Conservation (phyloP, 208 protist genomes). For the Baffinella frigidus region DNA sequence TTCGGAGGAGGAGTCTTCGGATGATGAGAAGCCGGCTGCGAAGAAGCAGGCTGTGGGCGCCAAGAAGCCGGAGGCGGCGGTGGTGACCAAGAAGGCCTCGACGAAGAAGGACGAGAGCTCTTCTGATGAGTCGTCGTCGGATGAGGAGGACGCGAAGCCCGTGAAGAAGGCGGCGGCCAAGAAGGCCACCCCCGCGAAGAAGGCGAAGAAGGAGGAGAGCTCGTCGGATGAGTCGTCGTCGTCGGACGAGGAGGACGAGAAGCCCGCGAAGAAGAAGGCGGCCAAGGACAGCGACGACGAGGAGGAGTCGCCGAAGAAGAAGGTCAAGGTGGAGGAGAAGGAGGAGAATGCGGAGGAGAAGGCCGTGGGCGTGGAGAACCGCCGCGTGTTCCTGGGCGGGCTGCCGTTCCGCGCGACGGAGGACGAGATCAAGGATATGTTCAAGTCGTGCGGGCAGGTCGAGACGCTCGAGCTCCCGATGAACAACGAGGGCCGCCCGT, state of each 20-base stretch:
- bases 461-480: constrained; percentile 11
- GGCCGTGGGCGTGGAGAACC: neutral
- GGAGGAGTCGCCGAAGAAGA: neutral
- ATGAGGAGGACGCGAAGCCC: neutral
- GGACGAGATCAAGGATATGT: constrained; percentile 59
- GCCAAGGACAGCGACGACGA: constrained; percentile 4
- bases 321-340: neutral
- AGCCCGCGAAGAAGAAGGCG: neutral
- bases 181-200: neutral
- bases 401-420: constrained; percentile 63
- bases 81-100: neutral
- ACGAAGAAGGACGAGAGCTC: neutral
- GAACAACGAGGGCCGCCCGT: neutral
- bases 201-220: constrained; percentile 53
- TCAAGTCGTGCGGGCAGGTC: constrained; percentile 63
- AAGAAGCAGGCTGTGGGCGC: neutral
- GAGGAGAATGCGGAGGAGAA: neutral
- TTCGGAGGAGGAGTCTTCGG: constrained; percentile 1
- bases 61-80: neutral
- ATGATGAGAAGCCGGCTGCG: neutral
- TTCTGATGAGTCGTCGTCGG: neutral
- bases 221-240: neutral
- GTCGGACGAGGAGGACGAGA: neutral
- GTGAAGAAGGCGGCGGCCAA: constrained; percentile 19
- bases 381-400: constrained; percentile 43